Conservation (phyloP, 306 rosid genomes). For the Lathyrus aphaca region DNA sequence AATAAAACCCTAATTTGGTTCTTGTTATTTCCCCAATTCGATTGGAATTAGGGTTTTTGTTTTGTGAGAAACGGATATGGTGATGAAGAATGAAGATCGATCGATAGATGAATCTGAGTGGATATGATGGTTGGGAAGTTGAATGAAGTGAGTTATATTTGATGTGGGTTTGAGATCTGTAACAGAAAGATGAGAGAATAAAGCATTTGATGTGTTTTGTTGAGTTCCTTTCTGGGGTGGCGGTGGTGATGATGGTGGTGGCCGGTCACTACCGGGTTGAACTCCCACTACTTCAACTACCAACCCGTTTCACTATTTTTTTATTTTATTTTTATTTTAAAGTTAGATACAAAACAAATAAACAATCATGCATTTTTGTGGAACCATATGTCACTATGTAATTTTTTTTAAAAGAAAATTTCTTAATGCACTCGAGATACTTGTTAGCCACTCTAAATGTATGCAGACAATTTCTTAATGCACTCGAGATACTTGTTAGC, state of each 20-base stretch:
- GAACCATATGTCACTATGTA: too few species aligned
- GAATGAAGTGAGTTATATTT: not conserved
- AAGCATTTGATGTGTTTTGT: not conserved
- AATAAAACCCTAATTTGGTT: slow-evolving; percentile 35
- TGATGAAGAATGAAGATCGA: not conserved
- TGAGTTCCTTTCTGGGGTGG: not conserved
- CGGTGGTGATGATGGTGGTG: not conserved
- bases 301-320: not conserved
- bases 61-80: not conserved
- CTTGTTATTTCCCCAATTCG: not conserved
- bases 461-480: too few species aligned
- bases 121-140: too few species aligned
- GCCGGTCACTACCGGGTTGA: not conserved
- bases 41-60: slow-evolving; percentile 22
- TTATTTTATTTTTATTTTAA: too few species aligned
- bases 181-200: not conserved
- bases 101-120: not conserved
- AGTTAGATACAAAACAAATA: too few species aligned
- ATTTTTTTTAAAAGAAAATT: too few species aligned
- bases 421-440: too few species aligned
- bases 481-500: too few species aligned
- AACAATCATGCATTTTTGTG: too few species aligned
- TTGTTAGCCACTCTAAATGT: too few species aligned
- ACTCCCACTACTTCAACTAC: not conserved
- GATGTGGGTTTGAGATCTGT: not conserved